Evolutionary conservation across 2,329 filamentous ascomycete species (phyloP).

Genomic region (Tolypocladium guangdongense): DNA sequence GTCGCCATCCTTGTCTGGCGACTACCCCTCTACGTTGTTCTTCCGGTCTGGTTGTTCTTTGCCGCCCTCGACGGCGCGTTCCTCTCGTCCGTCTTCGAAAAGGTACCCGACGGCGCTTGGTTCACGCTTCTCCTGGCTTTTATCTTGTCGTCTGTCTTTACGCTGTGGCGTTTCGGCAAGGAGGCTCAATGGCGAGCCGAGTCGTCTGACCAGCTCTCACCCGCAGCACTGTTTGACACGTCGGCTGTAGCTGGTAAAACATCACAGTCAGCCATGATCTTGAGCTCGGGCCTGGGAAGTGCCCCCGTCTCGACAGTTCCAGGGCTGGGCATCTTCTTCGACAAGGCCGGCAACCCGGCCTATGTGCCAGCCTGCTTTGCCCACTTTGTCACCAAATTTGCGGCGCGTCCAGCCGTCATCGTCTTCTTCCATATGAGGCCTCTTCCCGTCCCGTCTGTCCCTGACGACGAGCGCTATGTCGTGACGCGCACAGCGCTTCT

Average conservation of each 20-base stretch:
- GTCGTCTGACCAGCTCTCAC: background rate
- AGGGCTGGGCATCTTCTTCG: background rate
- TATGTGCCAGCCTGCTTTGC: background rate
- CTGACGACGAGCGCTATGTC: background rate
- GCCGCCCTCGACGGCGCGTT: background rate
- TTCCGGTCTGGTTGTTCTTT: background rate
- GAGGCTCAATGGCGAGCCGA: background rate
- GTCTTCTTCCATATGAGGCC: background rate
- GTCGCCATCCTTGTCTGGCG: background rate
- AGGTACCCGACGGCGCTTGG: background rate
- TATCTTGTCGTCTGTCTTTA: background rate
- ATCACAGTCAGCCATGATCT: background rate
- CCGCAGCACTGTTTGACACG: background rate
- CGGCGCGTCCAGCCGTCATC: background rate
- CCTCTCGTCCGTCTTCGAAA: background rate
- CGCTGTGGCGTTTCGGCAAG: background rate
- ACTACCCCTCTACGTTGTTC: background rate
- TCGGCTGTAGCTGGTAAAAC: background rate
- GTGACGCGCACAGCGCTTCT: background rate
- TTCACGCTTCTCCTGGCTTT: background rate
- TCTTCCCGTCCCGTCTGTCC: background rate
- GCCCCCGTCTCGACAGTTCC: background rate
- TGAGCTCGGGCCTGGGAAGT: background rate
- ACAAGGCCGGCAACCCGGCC: background rate
- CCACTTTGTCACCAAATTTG: background rate